Evolutionary conservation across 768 basidiomycete genomes (phyloP).

Genomic region (Leucocoprinus birnbaumii): DNA sequence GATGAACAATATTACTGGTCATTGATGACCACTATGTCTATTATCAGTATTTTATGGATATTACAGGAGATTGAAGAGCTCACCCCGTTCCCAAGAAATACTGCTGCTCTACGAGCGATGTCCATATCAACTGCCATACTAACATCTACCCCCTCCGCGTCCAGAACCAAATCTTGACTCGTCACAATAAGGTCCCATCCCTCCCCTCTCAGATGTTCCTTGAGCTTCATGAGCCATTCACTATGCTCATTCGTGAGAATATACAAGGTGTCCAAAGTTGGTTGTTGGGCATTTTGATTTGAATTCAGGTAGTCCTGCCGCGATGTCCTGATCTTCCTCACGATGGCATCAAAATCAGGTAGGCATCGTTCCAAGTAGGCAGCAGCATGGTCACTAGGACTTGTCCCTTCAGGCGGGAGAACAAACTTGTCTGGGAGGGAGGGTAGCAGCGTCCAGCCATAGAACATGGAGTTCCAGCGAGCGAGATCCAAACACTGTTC

Average conservation of each 20-base stretch:
- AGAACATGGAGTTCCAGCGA: constrained; percentile 40
- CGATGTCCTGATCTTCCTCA: constrained; percentile 37
- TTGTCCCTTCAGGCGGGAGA: constrained; percentile 32
- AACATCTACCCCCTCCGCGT: constrained; percentile 44
- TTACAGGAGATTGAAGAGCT: constrained; percentile 17
- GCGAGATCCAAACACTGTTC: constrained; percentile 39
- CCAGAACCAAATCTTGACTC: constrained; percentile 40
- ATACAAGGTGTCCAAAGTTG: constrained; percentile 40
- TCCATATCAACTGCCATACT: constrained; percentile 55
- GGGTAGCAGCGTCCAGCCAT: constrained; percentile 45
- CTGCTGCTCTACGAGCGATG: constrained; percentile 43
- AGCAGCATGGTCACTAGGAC: constrained; percentile 36
- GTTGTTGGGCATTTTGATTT: constrained; percentile 18
- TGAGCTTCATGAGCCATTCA: constrained; percentile 41
- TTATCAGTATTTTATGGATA: background rate
- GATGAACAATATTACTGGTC: constrained; percentile 47
- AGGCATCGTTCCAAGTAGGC: constrained; percentile 43
- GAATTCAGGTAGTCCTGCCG: constrained; percentile 31
- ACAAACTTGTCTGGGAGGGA: constrained; percentile 44
- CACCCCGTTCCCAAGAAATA: constrained; percentile 57
- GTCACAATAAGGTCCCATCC: constrained; percentile 46
- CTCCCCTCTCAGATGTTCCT: constrained; percentile 30
- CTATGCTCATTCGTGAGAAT: constrained; percentile 49
- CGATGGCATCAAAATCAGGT: constrained; percentile 38
- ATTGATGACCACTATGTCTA: constrained; percentile 45